Evolutionary conservation across 2,329 filamentous ascomycete species (phyloP).

Genomic region (Endoconidiophora laricicola): DNA sequence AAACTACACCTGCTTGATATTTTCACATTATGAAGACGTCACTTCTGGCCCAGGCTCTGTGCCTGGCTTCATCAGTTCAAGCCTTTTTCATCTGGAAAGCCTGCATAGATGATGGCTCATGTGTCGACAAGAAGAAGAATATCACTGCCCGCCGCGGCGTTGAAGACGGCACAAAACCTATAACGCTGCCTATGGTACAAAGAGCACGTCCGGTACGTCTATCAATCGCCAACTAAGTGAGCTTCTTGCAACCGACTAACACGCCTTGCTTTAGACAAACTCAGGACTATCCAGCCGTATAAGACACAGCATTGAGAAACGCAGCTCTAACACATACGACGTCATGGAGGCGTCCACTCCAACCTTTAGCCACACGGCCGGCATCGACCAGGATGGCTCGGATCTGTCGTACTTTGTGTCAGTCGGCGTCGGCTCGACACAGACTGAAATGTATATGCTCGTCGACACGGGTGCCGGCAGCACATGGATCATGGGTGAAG

Average conservation of each 20-base stretch:
- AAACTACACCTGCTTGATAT: no score
- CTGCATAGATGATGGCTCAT: slow-evolving; percentile 12
- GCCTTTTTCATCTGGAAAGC: slow-evolving; percentile 14
- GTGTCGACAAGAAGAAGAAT: slow-evolving; percentile 6
- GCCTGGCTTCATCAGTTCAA: slow-evolving; percentile 4
- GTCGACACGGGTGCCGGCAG: slow-evolving; percentile 53
- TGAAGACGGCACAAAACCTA: neutral
- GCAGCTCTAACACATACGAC: slow-evolving; percentile 28
- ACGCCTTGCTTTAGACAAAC: neutral
- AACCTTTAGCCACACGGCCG: slow-evolving; percentile 30
- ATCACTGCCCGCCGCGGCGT: neutral
- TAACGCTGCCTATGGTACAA: slow-evolving; percentile 5
- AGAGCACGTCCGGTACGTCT: slow-evolving; percentile 9
- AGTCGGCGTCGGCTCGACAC: slow-evolving; percentile 37
- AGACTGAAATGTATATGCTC: slow-evolving; percentile 41
- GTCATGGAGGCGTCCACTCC: slow-evolving; percentile 31
- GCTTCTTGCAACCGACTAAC: neutral
- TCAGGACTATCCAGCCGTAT: slow-evolving; percentile 1
- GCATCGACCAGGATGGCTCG: slow-evolving; percentile 46
- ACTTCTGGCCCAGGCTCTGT: slow-evolving; percentile 5
- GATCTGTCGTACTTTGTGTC: slow-evolving; percentile 50
- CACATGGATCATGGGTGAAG: slow-evolving; percentile 67
- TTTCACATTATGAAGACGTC: slow-evolving; percentile 3
- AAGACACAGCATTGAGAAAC: slow-evolving; percentile 17
- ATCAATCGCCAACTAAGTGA: neutral